Evolutionary conservation across 1,284 basidiomycete genomes (phyloP).

Genomic region (Heterobasidion occidentale): DNA sequence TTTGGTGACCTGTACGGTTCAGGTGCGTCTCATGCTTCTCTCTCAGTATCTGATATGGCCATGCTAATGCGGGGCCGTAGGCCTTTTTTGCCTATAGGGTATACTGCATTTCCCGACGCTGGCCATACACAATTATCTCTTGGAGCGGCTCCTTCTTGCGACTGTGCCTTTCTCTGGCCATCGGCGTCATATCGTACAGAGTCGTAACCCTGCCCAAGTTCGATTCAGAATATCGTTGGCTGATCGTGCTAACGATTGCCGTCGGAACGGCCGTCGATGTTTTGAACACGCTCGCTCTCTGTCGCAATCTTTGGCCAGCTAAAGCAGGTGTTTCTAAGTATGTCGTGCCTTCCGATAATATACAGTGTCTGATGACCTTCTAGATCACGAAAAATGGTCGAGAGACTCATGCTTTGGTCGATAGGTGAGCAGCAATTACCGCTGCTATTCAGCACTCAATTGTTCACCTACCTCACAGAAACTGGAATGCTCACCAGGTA

Average conservation of each 20-base stretch:
- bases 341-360: neutral
- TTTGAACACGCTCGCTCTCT: neutral
- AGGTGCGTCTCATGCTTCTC: neutral
- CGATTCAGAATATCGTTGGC: neutral
- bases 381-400: neutral
- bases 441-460: neutral
- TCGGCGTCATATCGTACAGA: neutral
- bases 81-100: conserved; percentile 2
- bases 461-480: neutral
- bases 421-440: neutral
- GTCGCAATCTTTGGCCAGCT: neutral
- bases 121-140: neutral
- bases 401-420: neutral
- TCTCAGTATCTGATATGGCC: neutral
- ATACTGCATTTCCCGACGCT: neutral
- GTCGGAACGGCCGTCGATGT: neutral
- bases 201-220: neutral
- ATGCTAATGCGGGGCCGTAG: neutral
- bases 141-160: neutral
- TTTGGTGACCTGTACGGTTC: neutral
- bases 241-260: neutral
- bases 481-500: neutral
- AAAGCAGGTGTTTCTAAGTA: neutral
- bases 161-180: neutral
- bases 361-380: neutral